Base-by-base conservation (phyloP, 306 rosid genomes). In the Medicago arabica region DNA sequence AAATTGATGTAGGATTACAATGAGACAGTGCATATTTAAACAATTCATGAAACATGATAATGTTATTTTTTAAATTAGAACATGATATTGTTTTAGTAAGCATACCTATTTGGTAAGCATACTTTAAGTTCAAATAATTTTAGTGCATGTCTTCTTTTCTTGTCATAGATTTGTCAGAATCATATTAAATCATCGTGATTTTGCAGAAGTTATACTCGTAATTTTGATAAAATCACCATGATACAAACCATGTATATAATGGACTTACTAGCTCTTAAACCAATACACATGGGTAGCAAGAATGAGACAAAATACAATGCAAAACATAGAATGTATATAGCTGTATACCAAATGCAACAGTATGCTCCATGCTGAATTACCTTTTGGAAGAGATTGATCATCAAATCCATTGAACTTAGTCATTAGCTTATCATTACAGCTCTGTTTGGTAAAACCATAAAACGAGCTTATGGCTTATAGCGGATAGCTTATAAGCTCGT, bases 271-370 rank as follows among this genome's bases (percentile, higher is more conserved):
- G 41, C 15, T 31, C 12, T 9, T 14, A 51, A 61, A 60, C 4
- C 44, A 23, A 50, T 65, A 53, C 31, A 39, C 57, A 57, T 43
- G 21, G 12, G 17, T 69, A 17, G 61, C 34, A 46, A 34, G 10
- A 50, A 19, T 31, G n/a, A 36, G 72, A 70, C 38, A 71, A 55
- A 47, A 61, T 14, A 44, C 62, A 44, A 51, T 34, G 25, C 5
- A 17, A 69, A 46, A 31, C 43, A 68, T 39, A 58, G 8, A 53
- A 57, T 46, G 12, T 17, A 10, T 2, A 69, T 18, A 64, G 25
- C 25, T 71, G 53, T 41, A 75, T 31, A 47, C 14, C 38, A 50
- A 50, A 50, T 15, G 7, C 51, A 46, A 50, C 57, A 50, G 10
- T 15, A n/a, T 46, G 14, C 51, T 15, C 16, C 21, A 50, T 15